A percentile compares a stretch with the other conserved stretches of the same genome.
Conservation (phyloP, 2,329 filamentous ascomycete species). For the Pseudocercospora vitis region DNA sequence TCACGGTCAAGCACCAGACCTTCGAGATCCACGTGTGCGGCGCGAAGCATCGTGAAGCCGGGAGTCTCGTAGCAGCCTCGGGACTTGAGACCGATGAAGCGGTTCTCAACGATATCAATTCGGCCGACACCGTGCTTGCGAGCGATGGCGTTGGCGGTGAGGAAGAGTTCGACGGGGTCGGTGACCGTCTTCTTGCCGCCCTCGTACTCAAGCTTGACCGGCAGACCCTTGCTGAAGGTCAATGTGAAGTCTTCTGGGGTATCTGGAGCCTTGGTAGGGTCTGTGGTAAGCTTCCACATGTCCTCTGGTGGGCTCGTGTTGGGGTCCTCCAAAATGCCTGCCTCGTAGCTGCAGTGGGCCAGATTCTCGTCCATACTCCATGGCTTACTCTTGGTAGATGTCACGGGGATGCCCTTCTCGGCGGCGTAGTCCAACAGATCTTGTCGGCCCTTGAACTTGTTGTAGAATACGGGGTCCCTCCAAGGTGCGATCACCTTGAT, state of each 20-base stretch:
- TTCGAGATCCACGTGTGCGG: constrained; percentile 62
- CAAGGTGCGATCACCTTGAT: constrained; percentile 76
- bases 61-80: constrained; percentile 78
- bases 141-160: constrained; percentile 69
- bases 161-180: constrained; percentile 71
- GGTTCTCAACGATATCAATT: constrained; percentile 81
- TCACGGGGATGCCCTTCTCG: constrained; percentile 67
- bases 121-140: constrained; percentile 72
- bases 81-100: constrained; percentile 76
- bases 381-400: constrained; percentile 69
- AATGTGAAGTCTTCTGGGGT: constrained; percentile 70
- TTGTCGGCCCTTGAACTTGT: constrained; percentile 68
- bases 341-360: constrained; percentile 78
- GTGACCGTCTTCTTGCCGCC: constrained; percentile 61
- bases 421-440: constrained; percentile 72
- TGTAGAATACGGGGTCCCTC: constrained; percentile 68
- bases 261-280: constrained; percentile 69
- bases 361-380: constrained; percentile 71
- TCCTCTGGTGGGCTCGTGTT: constrained; percentile 67
- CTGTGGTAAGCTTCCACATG: constrained; percentile 73
- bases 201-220: constrained; percentile 63
- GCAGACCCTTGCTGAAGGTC: constrained; percentile 73
- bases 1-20: constrained; percentile 68
- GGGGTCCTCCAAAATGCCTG: constrained; percentile 69
- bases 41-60: constrained; percentile 56